A percentile compares a stretch with the other conserved stretches of the same genome.
Conservation (phyloP, 2,329 filamentous ascomycete species). For the Epichloe hybrida region DNA sequence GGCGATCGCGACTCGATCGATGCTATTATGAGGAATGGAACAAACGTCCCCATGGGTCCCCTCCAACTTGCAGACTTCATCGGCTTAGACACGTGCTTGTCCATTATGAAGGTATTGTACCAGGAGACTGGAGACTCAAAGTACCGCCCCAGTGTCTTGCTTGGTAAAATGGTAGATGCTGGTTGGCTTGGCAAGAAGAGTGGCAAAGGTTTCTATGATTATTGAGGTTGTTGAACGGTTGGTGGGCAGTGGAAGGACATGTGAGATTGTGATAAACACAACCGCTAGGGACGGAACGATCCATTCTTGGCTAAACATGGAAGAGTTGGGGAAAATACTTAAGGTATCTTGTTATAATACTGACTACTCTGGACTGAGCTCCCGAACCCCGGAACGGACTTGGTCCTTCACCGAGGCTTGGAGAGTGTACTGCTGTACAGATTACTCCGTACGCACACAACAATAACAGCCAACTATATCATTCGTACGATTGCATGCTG, state of each 20-base stretch:
- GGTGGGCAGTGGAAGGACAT: not conserved
- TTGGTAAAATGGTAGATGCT: constrained; percentile 94
- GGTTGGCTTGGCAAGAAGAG: constrained; percentile 97
- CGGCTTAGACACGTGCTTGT: constrained; percentile 85
- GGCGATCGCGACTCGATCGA: constrained; percentile 87
- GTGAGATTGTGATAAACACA: not conserved
- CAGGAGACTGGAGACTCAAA: constrained; percentile 89
- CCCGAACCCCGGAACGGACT: not conserved
- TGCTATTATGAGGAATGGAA: constrained; percentile 98
- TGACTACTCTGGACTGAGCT: too few species aligned
- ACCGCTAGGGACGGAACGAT: not conserved
- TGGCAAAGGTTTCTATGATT: constrained; percentile 91
- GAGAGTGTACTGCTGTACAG: not conserved
- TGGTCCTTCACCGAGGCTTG: not conserved
- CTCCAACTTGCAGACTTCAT: constrained; percentile 93
- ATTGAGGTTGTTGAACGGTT: constrained; percentile 29
- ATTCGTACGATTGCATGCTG: not conserved
- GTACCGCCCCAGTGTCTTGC: constrained; percentile 76
- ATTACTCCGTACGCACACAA: not conserved
- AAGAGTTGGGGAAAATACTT: not conserved
- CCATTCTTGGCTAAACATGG: not conserved
- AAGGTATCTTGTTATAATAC: not conserved
- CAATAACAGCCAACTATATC: not conserved
- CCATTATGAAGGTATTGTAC: constrained; percentile 94
- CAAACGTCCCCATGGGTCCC: constrained; percentile 96